Base-by-base conservation (phyloP, 441 rosid genomes). In the Erodium texanum region DNA sequence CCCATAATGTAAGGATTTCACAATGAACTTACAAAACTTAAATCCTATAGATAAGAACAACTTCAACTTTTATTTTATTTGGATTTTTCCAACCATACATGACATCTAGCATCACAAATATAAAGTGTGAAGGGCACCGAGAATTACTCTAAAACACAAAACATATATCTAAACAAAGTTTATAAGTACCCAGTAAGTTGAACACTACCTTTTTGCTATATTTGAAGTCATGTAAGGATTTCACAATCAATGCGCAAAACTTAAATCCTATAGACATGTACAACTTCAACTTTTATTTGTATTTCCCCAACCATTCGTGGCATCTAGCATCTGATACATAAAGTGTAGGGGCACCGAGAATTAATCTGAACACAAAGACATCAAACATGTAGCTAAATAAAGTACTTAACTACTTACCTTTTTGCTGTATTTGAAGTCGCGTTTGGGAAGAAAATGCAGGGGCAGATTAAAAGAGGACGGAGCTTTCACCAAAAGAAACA, bases 371-470 rank as follows among this genome's bases (percentile, higher is more conserved):
- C 18, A 16, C 16, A 52, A 52, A 9, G 6, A 56, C 11, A 56
- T 3, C 0, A 7, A 43, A 15, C 27, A 56, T 23, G 7, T 19
- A 19, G 18, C 10, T 8, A 54, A 2, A 54, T 3, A 54, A 54
- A 18, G 9, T 54, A 27, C 45, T 41, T 24, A 3, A 62, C 38
- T 24, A 3, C 68, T 43, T 43, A 91, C 97, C 96, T 91, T 91
- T 78, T 82, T 88, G 84, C 77, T 87, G 81, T 76, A 85, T 82
- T 77, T 91, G 82, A 91, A 91, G 68, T 87, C 99, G 62, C 92
- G 94, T 82, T 91, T 94, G 59, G 94, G 99, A 78, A 91, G 90
- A 84, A 89, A 93, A 86, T 91, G 92, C 73, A 76, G 77, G 19
- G 96, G 92, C 58, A 84, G 80, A 77, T 81, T 86, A 70, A 89